Conservation (phyloP, 176 grass and related monocot species). For the Musa troglodytarum region DNA sequence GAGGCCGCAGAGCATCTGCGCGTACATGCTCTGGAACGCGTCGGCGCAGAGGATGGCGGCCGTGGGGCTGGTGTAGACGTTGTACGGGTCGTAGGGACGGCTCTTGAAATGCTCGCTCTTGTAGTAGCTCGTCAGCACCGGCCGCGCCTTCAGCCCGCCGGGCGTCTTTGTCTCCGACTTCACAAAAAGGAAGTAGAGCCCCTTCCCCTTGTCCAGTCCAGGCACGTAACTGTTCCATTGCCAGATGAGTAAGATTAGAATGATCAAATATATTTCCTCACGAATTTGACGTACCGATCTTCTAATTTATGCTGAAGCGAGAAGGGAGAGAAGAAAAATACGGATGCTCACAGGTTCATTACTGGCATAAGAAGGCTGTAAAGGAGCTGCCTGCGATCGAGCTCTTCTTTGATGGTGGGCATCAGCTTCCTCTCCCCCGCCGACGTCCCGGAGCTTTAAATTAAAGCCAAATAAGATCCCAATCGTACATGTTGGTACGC, state of each 20-base stretch:
- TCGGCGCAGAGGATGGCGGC: conserved; percentile 52
- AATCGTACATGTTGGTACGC: not conserved
- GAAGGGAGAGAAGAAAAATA: too few species aligned
- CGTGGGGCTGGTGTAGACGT: conserved; percentile 56
- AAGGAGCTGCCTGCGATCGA: conserved; percentile 38
- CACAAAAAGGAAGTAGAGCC: conserved; percentile 64
- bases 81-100: conserved; percentile 42
- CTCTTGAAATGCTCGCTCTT: conserved; percentile 50
- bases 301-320: too few species aligned
- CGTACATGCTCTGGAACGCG: conserved; percentile 68
- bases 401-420: conserved; percentile 51
- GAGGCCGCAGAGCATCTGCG: conserved; percentile 60
- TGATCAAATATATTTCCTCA: too few species aligned
- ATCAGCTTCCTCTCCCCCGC: conserved; percentile 64
- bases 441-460: conserved; percentile 47
- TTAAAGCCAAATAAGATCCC: not conserved
- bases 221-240: conserved; percentile 25
- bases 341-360: conserved; percentile 30
- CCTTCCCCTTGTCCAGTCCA: conserved; percentile 48
- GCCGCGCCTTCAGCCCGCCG: conserved; percentile 38
- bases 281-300: too few species aligned
- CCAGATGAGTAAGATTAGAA: too few species aligned
- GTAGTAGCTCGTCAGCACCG: conserved; percentile 63
- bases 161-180: conserved; percentile 52
- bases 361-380: conserved; percentile 57